Base-by-base conservation (phyloP, 768 basidiomycete genomes). In the Myochromella boudieri region DNA sequence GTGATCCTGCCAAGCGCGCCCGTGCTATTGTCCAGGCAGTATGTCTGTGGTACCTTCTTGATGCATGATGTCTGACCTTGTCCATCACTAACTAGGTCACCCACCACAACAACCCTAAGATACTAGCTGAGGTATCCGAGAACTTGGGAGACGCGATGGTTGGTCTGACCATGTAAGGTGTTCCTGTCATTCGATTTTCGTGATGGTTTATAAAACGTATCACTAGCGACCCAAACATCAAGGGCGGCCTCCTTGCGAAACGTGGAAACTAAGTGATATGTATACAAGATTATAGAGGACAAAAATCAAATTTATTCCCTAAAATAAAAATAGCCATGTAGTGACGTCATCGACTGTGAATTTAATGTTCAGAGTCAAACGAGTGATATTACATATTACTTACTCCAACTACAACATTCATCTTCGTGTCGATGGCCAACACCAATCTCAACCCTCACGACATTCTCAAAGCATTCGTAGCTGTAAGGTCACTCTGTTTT, bases 21-120 rank as follows among this genome's bases (percentile, higher is more conserved):
- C 83, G 84, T 40, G 95, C 97, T 6, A 95, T 98, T 57, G 97
- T 99, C 20, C 93, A 97, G 71, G 91, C 97, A 31, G 93, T 95
- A 59, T 58, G 70, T 47, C 52, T 18, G 18, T 43, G 22, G 17
- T 18, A 20, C 18, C 41, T 39, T 27, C 20, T 22, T 45, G 9
- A 31, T 27, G n/a, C 24, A 46, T 48, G 11, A 48, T 49, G 14
- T 56, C 48, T 26, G 49, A 48, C 28, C 42, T n/a, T 44, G 34
- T 33, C n/a, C 7, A 14, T 34, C 29, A 7, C 27, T n/a, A 39
- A 46, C 28, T 44, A 87, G 85, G 84, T 87, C 10, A 97, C 95
- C 1, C 95, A 99, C 74, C 87, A 84, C 77, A 92, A 98, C 71
- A 95, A 97, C 68, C 83, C 94, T 8, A 87, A 90, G 61, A 76